These are phyloP conservation scores for Starmerella bombi DNA, from an alignment of 805 yeast genomes.

Conservation along the genomic window DNA sequence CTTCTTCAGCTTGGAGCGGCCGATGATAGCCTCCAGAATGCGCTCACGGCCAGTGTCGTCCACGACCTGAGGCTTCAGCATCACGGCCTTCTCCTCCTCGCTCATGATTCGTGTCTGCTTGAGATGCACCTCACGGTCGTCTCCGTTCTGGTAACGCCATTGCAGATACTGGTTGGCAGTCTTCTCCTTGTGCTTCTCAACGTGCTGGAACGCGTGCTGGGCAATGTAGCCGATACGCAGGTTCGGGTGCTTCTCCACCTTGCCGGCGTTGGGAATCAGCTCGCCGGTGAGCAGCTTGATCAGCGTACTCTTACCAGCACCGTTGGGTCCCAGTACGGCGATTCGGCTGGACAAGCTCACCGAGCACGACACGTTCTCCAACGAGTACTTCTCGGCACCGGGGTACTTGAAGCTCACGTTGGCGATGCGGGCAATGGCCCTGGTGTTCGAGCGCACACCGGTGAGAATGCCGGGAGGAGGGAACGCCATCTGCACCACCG, in stretches of 20 bases:
- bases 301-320: slow-evolving; percentile 96
- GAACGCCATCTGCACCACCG: slow-evolving; percentile 91
- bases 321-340: slow-evolving; percentile 93
- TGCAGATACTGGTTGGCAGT: slow-evolving; percentile 96
- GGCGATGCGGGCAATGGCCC: slow-evolving; percentile 81
- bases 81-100: slow-evolving; percentile 59
- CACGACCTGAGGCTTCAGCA: slow-evolving; percentile 65
- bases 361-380: slow-evolving; percentile 71
- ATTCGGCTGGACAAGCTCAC: slow-evolving; percentile 91
- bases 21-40: slow-evolving; percentile 84
- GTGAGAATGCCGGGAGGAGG: slow-evolving; percentile 96
- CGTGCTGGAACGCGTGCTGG: slow-evolving; percentile 96
- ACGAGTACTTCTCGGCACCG: slow-evolving; percentile 73
- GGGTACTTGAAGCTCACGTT: slow-evolving; percentile 84
- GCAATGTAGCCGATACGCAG: slow-evolving; percentile 97
- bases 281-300: slow-evolving; percentile 91
- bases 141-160: slow-evolving; percentile 97
- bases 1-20: slow-evolving; percentile 92
- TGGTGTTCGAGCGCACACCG: slow-evolving; percentile 91
- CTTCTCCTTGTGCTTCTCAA: slow-evolving; percentile 91
- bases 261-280: slow-evolving; percentile 70
- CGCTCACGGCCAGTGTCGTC: slow-evolving; percentile 70
- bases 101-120: slow-evolving; percentile 86
- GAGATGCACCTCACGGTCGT: slow-evolving; percentile 88
- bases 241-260: slow-evolving; percentile 95